Conservation (phyloP, 1,139 yeast genomes). For the Barnettozyma hawaiiensis region DNA sequence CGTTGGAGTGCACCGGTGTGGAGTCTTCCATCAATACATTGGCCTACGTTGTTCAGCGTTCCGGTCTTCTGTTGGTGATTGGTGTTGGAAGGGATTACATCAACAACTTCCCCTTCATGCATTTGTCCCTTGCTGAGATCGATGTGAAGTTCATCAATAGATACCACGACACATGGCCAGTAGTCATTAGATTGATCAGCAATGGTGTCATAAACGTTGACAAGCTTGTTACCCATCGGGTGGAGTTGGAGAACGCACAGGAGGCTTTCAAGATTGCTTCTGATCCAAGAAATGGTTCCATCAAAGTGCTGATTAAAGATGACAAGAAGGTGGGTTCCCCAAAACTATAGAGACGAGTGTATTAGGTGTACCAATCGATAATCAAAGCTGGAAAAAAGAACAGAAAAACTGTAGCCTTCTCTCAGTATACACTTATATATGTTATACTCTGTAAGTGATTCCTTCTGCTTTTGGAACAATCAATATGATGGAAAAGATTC, state of each 20-base stretch:
- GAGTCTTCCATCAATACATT: conserved; percentile 55
- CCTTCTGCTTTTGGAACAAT: no score
- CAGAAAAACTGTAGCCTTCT: no score
- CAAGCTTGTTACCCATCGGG: conserved; percentile 70
- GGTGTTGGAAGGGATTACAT: conserved; percentile 35
- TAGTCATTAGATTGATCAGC: conserved; percentile 58
- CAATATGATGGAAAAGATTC: no score
- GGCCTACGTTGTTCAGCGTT: conserved; percentile 33
- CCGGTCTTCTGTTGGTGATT: conserved; percentile 31
- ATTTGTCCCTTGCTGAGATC: conserved; percentile 34
- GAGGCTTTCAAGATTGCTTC: conserved; percentile 46
- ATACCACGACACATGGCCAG: conserved; percentile 37
- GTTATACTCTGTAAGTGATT: no score
- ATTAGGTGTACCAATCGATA: neutral
- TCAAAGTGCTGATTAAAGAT: conserved; percentile 31
- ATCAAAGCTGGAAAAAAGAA: neutral
- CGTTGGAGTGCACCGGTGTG: conserved; percentile 69
- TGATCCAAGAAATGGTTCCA: conserved; percentile 30
- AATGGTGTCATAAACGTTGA: conserved; percentile 58
- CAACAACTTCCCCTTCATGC: conserved; percentile 38
- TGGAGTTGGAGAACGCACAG: conserved; percentile 63
- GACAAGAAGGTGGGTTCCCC: conserved; percentile 5
- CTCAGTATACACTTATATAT: no score
- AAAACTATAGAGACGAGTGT: neutral
- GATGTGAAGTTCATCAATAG: conserved; percentile 37